These are phyloP conservation scores for Sequoiadendron giganteum DNA, from an alignment of 75 land plant genomes.

Conservation along the genomic window DNA sequence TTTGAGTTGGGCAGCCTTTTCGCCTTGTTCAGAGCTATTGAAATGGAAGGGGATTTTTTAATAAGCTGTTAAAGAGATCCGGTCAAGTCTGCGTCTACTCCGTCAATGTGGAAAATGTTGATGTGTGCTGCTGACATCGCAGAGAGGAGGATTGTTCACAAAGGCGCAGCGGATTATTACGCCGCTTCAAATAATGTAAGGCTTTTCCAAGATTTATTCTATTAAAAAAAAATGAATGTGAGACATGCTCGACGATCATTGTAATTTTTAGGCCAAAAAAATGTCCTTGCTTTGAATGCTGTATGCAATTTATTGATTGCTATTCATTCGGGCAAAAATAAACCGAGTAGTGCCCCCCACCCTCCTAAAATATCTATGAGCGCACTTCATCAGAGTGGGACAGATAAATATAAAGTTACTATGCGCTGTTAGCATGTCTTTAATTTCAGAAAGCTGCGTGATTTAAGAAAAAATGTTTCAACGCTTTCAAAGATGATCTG, in stretches of 20 bases:
- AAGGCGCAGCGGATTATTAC: neutral
- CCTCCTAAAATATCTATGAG: too few species aligned
- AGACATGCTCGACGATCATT: neutral
- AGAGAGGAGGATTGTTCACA: neutral
- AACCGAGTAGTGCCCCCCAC: neutral
- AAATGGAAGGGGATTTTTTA: neutral
- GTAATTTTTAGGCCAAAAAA: neutral
- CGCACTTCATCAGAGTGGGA: too few species aligned
- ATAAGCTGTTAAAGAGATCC: neutral
- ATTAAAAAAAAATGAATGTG: too few species aligned
- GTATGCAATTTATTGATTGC: neutral
- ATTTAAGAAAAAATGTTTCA: neutral
- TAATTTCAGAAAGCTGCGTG: too few species aligned
- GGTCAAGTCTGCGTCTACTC: neutral
- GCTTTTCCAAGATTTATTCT: neutral
- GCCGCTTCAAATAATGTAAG: slow-evolving; percentile 2
- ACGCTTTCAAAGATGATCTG: neutral
- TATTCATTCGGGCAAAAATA: neutral
- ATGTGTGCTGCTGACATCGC: slow-evolving; percentile 4
- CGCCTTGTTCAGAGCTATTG: neutral
- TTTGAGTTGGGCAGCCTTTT: neutral
- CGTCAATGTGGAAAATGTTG: neutral
- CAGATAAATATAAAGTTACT: too few species aligned
- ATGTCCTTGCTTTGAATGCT: neutral
- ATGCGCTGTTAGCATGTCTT: too few species aligned